Percentiles rank a stretch among this genome's conserved stretches.
These are phyloP conservation scores for Cadophora sp. DNA, from an alignment of 2,329 filamentous ascomycete genomes.

Conservation along the genomic window DNA sequence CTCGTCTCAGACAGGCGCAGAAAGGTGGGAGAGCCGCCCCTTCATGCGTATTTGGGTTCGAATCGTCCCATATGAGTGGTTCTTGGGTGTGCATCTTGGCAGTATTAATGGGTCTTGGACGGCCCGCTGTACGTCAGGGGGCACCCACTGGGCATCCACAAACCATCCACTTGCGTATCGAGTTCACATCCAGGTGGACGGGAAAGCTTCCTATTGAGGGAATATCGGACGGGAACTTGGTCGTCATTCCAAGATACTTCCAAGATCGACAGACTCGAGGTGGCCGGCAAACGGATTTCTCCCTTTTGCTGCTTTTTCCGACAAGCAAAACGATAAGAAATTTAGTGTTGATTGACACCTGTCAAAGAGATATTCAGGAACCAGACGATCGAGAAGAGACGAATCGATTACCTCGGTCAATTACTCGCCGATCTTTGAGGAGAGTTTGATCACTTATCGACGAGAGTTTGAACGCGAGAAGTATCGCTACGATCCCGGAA, in stretches of 20 bases:
- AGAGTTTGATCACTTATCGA: not conserved
- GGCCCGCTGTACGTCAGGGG: not conserved
- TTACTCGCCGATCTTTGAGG: not conserved
- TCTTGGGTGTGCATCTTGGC: slow-evolving; percentile 12
- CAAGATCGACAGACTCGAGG: slow-evolving; percentile 9
- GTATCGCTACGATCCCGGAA: not conserved
- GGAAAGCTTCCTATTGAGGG: slow-evolving; percentile 5
- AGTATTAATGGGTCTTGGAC: slow-evolving; percentile 13
- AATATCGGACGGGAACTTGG: not conserved
- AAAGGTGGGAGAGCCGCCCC: slow-evolving; percentile 1
- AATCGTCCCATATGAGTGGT: slow-evolving; percentile 2
- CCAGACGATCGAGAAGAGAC: not conserved
- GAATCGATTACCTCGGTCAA: not conserved
- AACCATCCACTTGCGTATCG: not conserved
- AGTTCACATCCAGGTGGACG: slow-evolving; percentile 3
- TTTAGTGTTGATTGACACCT: slow-evolving; percentile 7
- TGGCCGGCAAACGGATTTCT: not conserved
- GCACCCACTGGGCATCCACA: slow-evolving; percentile 10
- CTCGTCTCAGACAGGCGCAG: slow-evolving; percentile 9
- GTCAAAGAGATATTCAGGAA: not conserved
- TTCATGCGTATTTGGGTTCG: not conserved
- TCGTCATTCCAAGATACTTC: slow-evolving; percentile 3
- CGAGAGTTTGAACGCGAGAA: not conserved
- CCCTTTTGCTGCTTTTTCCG: slow-evolving; percentile 1
- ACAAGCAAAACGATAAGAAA: not conserved